Evolutionary conservation across 2,329 filamentous ascomycete species (phyloP).

Genomic region (Xylaria sp.): DNA sequence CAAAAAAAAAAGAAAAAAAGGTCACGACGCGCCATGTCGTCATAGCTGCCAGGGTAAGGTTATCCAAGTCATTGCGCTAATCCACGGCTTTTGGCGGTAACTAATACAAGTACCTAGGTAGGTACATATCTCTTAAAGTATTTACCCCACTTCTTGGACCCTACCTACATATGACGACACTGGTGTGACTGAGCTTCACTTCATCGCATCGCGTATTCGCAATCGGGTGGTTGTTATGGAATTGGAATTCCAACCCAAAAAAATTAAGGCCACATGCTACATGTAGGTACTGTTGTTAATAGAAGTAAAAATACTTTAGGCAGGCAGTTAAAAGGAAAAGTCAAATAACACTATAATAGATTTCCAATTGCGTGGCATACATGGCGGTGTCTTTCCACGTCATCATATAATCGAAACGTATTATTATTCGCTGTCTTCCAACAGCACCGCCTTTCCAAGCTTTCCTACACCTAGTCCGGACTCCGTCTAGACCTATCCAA

Average conservation of each 20-base stretch:
- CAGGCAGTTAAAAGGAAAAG: neutral
- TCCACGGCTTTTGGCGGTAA: neutral
- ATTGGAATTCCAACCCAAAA: neutral
- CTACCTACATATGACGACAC: slow-evolving; percentile 13
- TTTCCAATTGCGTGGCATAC: neutral
- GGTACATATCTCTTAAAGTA: neutral
- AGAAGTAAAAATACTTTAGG: neutral
- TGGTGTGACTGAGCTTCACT: neutral
- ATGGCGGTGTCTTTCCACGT: slow-evolving; percentile 20
- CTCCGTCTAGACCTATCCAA: neutral
- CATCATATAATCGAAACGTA: slow-evolving; percentile 14
- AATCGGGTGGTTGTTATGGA: neutral
- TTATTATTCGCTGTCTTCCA: slow-evolving; percentile 16
- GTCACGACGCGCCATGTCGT: neutral
- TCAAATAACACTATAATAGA: too few relatives aligned
- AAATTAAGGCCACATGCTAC: neutral
- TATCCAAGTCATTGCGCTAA: neutral
- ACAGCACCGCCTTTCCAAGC: slow-evolving; percentile 8
- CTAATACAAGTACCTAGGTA: too few relatives aligned
- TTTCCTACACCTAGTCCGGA: slow-evolving; percentile 10
- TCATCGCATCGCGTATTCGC: slow-evolving; percentile 3
- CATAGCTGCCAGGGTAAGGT: neutral
- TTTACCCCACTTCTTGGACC: neutral
- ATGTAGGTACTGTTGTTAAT: neutral
- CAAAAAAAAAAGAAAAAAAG: neutral